Evolutionary conservation across 2,329 filamentous ascomycete genomes (phyloP), one percentile per base, ranked within the genome.

Genomic region (Hymenoscyphus linearis): DNA sequence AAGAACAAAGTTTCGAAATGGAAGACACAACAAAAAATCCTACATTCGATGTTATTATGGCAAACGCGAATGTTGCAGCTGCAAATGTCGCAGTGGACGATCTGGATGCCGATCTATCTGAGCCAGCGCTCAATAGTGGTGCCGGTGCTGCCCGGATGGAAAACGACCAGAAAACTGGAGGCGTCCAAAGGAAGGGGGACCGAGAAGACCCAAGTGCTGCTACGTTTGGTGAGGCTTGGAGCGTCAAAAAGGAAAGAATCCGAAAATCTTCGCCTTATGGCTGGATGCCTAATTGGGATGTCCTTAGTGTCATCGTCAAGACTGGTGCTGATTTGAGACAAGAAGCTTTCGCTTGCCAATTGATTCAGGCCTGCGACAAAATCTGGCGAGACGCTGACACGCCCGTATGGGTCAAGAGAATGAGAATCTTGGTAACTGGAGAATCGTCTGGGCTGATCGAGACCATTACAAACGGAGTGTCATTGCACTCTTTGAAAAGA

Each of bases 281-380:
- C 10, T 91, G 89, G 85, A 91, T 92, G 86, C 90, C 90, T 76
- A 93, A 92, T 71, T 95, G 90, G 90, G 90, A 95, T 70, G 80
- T 95, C 26, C 81, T 95, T 64, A 93, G 89, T 71, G 90, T 95
- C 62, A 95, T 95, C 71, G 88, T 95, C 68, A 95, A 95, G 78
- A 95, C 90, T 12, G 90, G 90, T 2, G 88, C 88, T 2, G 90
- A 95, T 75, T 77, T 95, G 64, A 82, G 90, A 57, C 90, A 95
- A 76, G 90, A 95, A 75, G 90, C 90, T 0, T 95, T 95, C 74
- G 90, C 90, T 6, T 93, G 90, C 72, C 90, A 95, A 75, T 82
- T 95, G 52, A 95, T 95, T 67, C 81, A 85, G 61, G 88, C 92
- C 13, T 95, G 90, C 75, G 83, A 89, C 70, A 90, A 88, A 76